Percentiles rank a stretch among this genome's conserved stretches.
Conservation (phyloP, 148 eudicot species). For the Rhododendron griersonianum region DNA sequence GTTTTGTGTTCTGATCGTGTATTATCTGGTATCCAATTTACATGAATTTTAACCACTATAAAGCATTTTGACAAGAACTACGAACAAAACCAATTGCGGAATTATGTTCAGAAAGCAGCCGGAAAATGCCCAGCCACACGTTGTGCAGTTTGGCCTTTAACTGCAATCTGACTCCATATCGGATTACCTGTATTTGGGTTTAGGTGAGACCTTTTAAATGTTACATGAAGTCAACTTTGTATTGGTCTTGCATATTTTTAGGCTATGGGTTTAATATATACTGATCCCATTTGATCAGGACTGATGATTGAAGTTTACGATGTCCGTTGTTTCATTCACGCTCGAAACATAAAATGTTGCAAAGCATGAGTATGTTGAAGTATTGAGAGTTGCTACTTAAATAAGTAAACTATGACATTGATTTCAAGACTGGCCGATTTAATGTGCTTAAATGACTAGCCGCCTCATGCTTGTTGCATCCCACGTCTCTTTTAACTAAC, state of each 20-base stretch:
- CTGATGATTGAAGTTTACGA: not conserved
- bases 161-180: no score
- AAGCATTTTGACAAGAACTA: no score
- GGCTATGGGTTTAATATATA: slow-evolving; percentile 8
- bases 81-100: no score
- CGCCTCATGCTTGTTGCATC: not conserved
- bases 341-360: not conserved
- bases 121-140: no score
- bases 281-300: not conserved
- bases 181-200: not conserved
- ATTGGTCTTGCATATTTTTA: not conserved
- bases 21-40: no score
- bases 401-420: not conserved
- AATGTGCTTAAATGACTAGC: slow-evolving; percentile 6
- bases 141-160: no score
- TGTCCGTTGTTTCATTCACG: not conserved
- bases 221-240: not conserved
- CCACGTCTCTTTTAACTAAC: not conserved
- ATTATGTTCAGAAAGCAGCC: no score
- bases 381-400: not conserved
- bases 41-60: no score
- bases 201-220: not conserved
- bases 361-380: not conserved
- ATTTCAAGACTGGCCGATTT: not conserved
- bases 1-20: no score